Evolutionary conservation across 2,329 filamentous ascomycete species (phyloP).

Genomic region (Capronia americana): DNA sequence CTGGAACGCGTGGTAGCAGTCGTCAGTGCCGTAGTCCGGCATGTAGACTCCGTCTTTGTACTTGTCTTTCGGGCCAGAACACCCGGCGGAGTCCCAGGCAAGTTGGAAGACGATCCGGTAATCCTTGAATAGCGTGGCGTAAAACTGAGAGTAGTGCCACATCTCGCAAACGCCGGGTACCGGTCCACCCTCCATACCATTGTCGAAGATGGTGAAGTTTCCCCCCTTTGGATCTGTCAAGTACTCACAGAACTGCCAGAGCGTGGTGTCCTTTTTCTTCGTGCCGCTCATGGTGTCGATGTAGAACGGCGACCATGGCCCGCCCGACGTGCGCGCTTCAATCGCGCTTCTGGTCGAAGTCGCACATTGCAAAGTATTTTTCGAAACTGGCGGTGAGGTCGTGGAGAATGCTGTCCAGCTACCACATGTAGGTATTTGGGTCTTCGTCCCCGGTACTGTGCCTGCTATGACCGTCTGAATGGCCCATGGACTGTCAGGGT

Average conservation of each 20-base stretch:
- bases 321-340: not conserved
- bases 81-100: slow-evolving; percentile 8
- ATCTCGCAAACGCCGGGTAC: not conserved
- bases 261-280: not conserved
- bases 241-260: not conserved
- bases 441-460: not conserved
- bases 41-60: slow-evolving; percentile 11
- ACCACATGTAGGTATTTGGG: not conserved
- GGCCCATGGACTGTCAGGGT: not conserved
- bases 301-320: not conserved
- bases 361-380: not conserved
- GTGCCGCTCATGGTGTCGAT: not conserved
- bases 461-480: not conserved
- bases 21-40: slow-evolving; percentile 9
- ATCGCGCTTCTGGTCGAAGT: not conserved
- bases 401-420: not conserved
- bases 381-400: not conserved
- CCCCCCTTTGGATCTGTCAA: not conserved
- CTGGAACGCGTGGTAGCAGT: slow-evolving; percentile 1
- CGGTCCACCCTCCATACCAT: not conserved
- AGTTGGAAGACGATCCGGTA: not conserved
- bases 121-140: not conserved
- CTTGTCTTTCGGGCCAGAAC: not conserved
- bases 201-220: not conserved
- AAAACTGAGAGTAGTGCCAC: not conserved